Percentiles rank a stretch among this genome's conserved stretches.
Evolutionary conservation across 148 eudicot species (phyloP).

Genomic region (Spergularia marina): DNA sequence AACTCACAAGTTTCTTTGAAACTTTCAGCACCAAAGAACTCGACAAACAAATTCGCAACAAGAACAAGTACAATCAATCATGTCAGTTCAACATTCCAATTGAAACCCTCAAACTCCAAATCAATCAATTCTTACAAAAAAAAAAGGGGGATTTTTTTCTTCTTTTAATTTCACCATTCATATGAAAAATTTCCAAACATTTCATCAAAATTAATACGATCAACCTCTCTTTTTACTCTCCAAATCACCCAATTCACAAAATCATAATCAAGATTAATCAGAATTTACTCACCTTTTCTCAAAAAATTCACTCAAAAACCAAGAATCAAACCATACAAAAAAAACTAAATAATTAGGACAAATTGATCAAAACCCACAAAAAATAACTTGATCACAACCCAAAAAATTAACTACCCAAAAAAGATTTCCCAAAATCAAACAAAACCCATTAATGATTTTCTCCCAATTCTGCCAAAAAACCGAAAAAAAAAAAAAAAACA

Average conservation of each 20-base stretch:
- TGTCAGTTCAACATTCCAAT: neutral
- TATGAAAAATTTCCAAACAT: too few relatives aligned
- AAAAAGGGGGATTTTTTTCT: neutral
- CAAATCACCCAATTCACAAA: too few relatives aligned
- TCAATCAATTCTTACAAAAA: neutral
- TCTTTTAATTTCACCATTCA: neutral
- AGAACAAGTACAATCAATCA: neutral
- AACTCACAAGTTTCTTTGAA: neutral
- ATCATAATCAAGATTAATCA: too few relatives aligned
- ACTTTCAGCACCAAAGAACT: constrained; percentile 6
- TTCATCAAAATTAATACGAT: too few relatives aligned
- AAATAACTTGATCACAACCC: constrained; percentile 4
- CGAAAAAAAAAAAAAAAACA: too few relatives aligned
- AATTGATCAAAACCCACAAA: neutral
- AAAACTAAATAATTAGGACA: neutral
- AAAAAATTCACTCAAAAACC: too few relatives aligned
- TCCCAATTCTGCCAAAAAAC: neutral
- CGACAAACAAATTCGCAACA: neutral
- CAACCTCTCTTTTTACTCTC: too few relatives aligned
- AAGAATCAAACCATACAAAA: neutral
- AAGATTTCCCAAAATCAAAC: neutral
- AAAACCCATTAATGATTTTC: constrained; percentile 13
- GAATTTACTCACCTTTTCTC: too few relatives aligned
- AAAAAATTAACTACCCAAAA: constrained; percentile 19
- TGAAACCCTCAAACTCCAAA: neutral